Evolutionary conservation across 441 rosid species (phyloP), one percentile per base, ranked within the genome.

Genomic region (Erodium moschatum): DNA sequence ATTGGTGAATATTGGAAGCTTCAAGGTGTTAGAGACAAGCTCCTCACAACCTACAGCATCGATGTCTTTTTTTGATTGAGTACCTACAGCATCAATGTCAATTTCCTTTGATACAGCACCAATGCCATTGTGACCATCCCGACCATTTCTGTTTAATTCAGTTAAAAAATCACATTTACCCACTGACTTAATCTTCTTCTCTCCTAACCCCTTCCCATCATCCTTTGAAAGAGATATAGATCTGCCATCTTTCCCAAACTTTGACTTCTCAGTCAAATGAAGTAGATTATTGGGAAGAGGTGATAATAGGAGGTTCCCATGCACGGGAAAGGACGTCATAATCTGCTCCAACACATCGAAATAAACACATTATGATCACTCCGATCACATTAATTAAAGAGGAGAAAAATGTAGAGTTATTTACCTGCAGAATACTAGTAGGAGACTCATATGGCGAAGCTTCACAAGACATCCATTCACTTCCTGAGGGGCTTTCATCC

Each of bases 401-500:
- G 5, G 68, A 69, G 20, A 73, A 27, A 73, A 38, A 0, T 38
- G 42, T 67, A 64, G 63, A 67, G 65, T 82, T 77, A 90, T 74
- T 83, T 87, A 40, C 99, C 89, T 31, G 82, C 73, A 95, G 74
- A 74, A 92, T 90, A 71, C 74, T 72, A 24, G 84, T 74, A 56
- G 96, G 97, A 68, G 98, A 95, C 64, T 80, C 88, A 70, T 75
- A 74, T 9, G 74, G 71, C 40, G 75, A 75, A 75, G 78, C 86
- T 67, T 82, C 90, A 68, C 74, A 80, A 73, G 79, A 79, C 83
- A 83, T 75, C 74, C 84, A 90, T 67, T 89, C 94, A 82, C 88
- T 87, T 80, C 87, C 99, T 40, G 90, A 86, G 67, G 87, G 89
- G 74, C 94, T 89, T 62, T 85, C 89, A 75, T 90, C 98, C 73